Evolutionary conservation across 2,329 filamentous ascomycete species (phyloP).

Genomic region (Trichophyton benhamiae): DNA sequence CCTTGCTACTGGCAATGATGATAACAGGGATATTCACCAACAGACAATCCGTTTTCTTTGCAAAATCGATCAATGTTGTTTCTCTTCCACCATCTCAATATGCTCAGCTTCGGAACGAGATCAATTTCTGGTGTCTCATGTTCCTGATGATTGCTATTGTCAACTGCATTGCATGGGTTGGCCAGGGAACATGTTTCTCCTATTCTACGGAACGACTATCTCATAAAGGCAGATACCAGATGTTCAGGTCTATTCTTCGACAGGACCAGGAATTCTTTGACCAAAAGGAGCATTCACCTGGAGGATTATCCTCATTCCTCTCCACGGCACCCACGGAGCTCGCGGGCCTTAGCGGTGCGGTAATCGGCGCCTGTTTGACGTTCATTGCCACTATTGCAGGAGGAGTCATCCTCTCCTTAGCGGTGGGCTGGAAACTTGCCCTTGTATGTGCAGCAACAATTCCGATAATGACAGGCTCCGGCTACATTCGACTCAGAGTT

Average conservation of each 20-base stretch:
- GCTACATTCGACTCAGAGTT: slow-evolving; percentile 77
- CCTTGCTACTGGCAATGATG: neutral
- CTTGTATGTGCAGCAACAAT: slow-evolving; percentile 70
- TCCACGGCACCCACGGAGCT: slow-evolving; percentile 82
- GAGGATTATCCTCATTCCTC: slow-evolving; percentile 75
- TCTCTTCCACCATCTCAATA: slow-evolving; percentile 45
- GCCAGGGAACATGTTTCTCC: slow-evolving; percentile 64
- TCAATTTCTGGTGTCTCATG: slow-evolving; percentile 80
- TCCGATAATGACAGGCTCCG: slow-evolving; percentile 63
- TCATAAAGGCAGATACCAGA: slow-evolving; percentile 40
- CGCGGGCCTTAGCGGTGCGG: slow-evolving; percentile 73
- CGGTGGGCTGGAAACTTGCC: slow-evolving; percentile 75
- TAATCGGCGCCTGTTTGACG: slow-evolving; percentile 72
- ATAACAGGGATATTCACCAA: too few species aligned
- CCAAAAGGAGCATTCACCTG: slow-evolving; percentile 72
- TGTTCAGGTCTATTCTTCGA: slow-evolving; percentile 42
- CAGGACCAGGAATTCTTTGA: slow-evolving; percentile 43
- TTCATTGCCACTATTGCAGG: slow-evolving; percentile 66
- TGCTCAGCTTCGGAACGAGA: slow-evolving; percentile 50
- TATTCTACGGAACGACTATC: slow-evolving; percentile 54
- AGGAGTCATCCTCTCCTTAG: slow-evolving; percentile 55
- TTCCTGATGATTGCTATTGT: slow-evolving; percentile 71
- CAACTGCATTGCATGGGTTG: slow-evolving; percentile 54
- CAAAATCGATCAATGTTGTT: slow-evolving; percentile 69
- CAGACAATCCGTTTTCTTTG: slow-evolving; percentile 57